These are phyloP conservation scores for Alternaria gansuensis DNA, from an alignment of 2,329 filamentous ascomycete species.

Conservation along the genomic window DNA sequence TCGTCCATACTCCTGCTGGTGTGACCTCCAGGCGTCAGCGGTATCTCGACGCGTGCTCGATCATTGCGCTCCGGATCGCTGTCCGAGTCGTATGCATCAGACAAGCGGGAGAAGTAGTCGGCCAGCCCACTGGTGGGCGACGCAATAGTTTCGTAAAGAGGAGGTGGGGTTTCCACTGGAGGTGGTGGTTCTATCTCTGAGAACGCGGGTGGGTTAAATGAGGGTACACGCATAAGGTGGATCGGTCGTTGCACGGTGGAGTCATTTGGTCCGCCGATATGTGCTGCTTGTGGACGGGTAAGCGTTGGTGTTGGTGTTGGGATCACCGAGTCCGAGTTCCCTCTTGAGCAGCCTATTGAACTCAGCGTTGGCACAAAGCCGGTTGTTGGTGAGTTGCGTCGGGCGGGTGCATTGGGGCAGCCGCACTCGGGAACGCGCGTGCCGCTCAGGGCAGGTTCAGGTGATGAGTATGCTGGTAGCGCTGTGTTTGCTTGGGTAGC, in stretches of 20 bases:
- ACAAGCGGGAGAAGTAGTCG: conserved; percentile 86
- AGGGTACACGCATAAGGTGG: conserved; percentile 82
- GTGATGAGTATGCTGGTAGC: conserved; percentile 79
- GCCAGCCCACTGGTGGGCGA: conserved; percentile 75
- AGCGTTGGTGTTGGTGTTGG: conserved; percentile 51
- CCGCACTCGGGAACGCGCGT: conserved; percentile 63
- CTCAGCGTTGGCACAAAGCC: conserved; percentile 65
- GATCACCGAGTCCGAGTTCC: conserved; percentile 37
- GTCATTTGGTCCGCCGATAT: conserved; percentile 57
- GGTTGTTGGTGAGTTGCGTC: conserved; percentile 60
- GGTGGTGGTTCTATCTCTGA: conserved; percentile 81
- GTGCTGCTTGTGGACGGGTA: conserved; percentile 60
- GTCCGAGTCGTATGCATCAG: conserved; percentile 71
- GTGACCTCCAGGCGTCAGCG: conserved; percentile 69
- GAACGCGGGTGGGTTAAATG: conserved; percentile 87
- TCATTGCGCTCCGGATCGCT: conserved; percentile 57
- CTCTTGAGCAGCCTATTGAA: conserved; percentile 58
- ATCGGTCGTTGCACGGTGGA: conserved; percentile 72
- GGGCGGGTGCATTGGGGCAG: conserved; percentile 70
- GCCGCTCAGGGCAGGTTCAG: conserved; percentile 52
- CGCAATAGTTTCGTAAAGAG: conserved; percentile 82
- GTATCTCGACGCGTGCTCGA: conserved; percentile 62
- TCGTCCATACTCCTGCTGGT: conserved; percentile 72
- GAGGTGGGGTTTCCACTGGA: conserved; percentile 79
- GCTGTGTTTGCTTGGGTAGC: conserved; percentile 91